Conservation (phyloP, 176 grass and related monocot species). For the Dactylis glomerata region DNA sequence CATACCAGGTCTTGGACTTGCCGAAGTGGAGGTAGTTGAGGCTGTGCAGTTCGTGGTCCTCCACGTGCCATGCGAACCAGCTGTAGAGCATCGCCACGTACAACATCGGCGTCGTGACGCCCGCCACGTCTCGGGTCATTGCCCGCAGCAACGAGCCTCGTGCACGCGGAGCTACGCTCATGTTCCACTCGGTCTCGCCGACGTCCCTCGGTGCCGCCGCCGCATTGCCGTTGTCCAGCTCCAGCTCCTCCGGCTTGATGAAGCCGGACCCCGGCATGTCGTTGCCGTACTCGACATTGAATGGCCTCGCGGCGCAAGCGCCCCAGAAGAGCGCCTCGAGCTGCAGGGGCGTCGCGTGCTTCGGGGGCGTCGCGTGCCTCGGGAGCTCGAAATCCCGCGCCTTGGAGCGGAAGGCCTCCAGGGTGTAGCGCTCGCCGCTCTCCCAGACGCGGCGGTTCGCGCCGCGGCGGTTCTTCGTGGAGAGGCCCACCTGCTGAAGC, state of each 20-base stretch:
- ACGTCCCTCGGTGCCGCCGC: constrained; percentile 51
- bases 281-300: constrained; percentile 93
- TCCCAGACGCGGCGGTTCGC: constrained; percentile 87
- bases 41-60: constrained; percentile 98
- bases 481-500: constrained; percentile 94
- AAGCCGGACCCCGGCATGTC: constrained; percentile 98
- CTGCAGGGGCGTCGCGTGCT: constrained; percentile 41
- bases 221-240: constrained; percentile 21
- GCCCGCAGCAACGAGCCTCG: constrained; percentile 72
- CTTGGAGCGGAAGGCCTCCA: constrained; percentile 81
- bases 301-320: constrained; percentile 78
- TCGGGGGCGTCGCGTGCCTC: constrained; percentile 42
- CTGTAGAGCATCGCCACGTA: constrained; percentile 99
- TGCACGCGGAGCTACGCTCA: constrained; percentile 77
- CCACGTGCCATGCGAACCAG: constrained; percentile 99
- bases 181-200: constrained; percentile 94
- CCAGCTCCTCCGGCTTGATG: constrained; percentile 25
- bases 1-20: constrained; percentile 90
- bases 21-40: constrained; percentile 96
- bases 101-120: constrained; percentile 96
- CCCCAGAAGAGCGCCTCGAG: constrained; percentile 96
- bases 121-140: constrained; percentile 89
- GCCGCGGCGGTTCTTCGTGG: constrained; percentile 70
- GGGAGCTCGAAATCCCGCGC: constrained; percentile 71
- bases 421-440: constrained; percentile 86